Evolutionary conservation across 2,329 filamentous ascomycete genomes (phyloP), one percentile per base, ranked within the genome.

Genomic region (Xylariales sp.): DNA sequence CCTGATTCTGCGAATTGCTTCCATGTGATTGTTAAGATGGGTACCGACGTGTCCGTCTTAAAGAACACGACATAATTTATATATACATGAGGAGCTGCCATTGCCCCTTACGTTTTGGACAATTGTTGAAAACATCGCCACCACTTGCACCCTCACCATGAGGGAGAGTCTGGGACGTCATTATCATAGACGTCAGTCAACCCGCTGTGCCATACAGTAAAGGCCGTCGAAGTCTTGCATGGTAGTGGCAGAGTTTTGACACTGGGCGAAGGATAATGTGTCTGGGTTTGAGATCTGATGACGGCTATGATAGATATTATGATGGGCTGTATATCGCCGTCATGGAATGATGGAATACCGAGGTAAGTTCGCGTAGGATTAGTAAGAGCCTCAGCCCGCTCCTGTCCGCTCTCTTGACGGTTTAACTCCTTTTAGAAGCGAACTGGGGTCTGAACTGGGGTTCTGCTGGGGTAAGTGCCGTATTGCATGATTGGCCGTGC

Each of bases 251-350:
- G 16, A 41, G 3, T 3, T 16, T 41, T 41, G 43, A 32, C 18
- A 62, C 59, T 49, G 23, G 43, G 32, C 45, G 32, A 63, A 63
- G 30, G 52, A n/a, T 63, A 49, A 56, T 50, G 60, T 48, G 60
- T 36, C 46, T 9, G 7, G 5, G 16, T 49, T 32, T n/a, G n/a
- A 5, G 45, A 63, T 49, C 34, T 23, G 16, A 52, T 45, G 48
- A 61, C 46, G 57, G 57, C n/a, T 52, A 41, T 34, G 36, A 61
- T 18, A 46, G 28, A 46, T 28, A 9, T 5, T 59, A 41, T 49
- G 45, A 23, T 48, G 18, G 16, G 39, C 32, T 39, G 39, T 10
- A 36, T 23, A 28, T 45, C 30, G 39, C 10, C 49, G 23, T 45
- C 9, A 41, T 41, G 5, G 39, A 41, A 50, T 23, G 18, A 55